Evolutionary conservation across 1,284 basidiomycete species (phyloP).

Genomic region (Bjerkandera adusta): DNA sequence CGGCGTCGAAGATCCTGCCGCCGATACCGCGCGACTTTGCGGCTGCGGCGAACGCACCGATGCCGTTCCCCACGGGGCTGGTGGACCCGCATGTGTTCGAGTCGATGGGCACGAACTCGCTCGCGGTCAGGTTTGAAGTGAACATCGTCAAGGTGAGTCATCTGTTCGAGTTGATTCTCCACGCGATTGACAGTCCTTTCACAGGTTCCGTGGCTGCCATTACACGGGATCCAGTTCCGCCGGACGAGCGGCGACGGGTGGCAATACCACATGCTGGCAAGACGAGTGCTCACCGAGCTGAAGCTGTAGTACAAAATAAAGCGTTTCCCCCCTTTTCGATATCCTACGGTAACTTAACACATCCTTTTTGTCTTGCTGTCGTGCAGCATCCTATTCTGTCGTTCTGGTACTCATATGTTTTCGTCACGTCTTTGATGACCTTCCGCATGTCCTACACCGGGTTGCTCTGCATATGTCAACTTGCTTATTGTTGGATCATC

Average conservation of each 20-base stretch:
- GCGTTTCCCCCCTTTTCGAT: background rate
- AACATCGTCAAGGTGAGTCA: constrained; percentile 88
- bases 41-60: constrained; percentile 35
- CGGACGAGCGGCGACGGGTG: constrained; percentile 91
- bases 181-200: constrained; percentile 2
- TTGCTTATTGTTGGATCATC: no score
- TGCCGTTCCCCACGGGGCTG: constrained; percentile 58
- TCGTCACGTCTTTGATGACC: background rate
- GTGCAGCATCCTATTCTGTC: constrained; percentile 13
- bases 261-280: constrained; percentile 98
- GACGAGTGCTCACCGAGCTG: constrained; percentile 89
- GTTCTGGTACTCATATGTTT: constrained; percentile 3
- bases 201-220: constrained; percentile 89
- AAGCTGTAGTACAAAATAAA: constrained; percentile 56
- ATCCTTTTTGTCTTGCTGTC: constrained; percentile 4
- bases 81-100: constrained; percentile 72
- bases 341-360: constrained; percentile 4
- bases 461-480: constrained; percentile 12
- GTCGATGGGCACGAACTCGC: constrained; percentile 65
- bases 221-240: constrained; percentile 96
- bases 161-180: background rate
- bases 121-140: constrained; percentile 92
- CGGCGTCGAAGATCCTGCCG: constrained; percentile 61
- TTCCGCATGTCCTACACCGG: constrained; percentile 7
- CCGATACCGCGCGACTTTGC: constrained; percentile 66